These are phyloP conservation scores for Cymodocea nodosa DNA, from an alignment of 116 monocot species.

Conservation along the genomic window DNA sequence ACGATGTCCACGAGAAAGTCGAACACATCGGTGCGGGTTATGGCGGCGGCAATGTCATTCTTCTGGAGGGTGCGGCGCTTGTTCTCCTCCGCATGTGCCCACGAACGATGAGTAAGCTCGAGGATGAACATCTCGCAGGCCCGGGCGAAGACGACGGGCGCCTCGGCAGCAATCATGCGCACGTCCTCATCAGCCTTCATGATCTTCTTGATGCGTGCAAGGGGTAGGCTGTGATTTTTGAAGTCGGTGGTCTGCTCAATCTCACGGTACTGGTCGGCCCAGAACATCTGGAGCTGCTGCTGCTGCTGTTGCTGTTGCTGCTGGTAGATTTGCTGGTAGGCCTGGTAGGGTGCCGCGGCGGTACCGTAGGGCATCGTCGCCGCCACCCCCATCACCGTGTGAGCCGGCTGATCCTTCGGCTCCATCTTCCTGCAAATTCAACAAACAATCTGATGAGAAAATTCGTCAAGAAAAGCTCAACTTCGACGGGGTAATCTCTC, in stretches of 20 bases:
- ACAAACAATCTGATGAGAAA: too few species aligned
- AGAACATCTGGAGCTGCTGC: slow-evolving; percentile 32
- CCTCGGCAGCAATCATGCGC: slow-evolving; percentile 36
- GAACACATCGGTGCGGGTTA: slow-evolving; percentile 23
- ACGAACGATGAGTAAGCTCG: slow-evolving; percentile 23
- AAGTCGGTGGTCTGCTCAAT: slow-evolving; percentile 23
- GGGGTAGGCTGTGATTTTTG: slow-evolving; percentile 31
- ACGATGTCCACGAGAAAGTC: slow-evolving; percentile 27
- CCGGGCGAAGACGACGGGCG: slow-evolving; percentile 27
- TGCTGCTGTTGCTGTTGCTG: slow-evolving; percentile 12
- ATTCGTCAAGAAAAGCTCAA: too few species aligned
- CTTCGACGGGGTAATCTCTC: too few species aligned
- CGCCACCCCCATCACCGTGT: too few species aligned
- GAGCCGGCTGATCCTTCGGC: too few species aligned
- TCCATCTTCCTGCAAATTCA: background rate
- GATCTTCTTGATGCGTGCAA: slow-evolving; percentile 39
- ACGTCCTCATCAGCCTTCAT: slow-evolving; percentile 40
- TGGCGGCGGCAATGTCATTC: slow-evolving; percentile 25
- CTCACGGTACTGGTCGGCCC: slow-evolving; percentile 26
- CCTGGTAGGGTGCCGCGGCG: slow-evolving; percentile 7
- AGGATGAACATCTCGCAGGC: slow-evolving; percentile 46
- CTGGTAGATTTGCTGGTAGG: slow-evolving; percentile 13
- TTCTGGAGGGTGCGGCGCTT: slow-evolving; percentile 26
- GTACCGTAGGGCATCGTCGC: background rate
- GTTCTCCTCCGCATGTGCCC: slow-evolving; percentile 31